These are phyloP conservation scores for Avena eriantha DNA, from an alignment of 176 grass and related monocot genomes.

Conservation along the genomic window DNA sequence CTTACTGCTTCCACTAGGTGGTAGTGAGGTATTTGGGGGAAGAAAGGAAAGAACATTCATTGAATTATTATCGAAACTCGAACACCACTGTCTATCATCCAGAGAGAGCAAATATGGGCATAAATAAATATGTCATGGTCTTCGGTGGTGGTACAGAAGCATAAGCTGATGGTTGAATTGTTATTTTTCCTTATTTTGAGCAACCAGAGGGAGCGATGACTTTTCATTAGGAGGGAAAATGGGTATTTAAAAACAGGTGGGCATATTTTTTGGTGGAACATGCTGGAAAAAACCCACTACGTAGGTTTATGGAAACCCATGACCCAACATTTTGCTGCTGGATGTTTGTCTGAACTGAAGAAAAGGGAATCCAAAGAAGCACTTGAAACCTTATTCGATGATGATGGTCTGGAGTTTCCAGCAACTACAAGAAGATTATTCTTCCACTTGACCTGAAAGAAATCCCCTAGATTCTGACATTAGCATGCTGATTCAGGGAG, in stretches of 20 bases:
- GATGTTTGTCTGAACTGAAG: constrained; percentile 19
- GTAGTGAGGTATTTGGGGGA: too few species aligned
- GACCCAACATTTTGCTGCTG: not conserved
- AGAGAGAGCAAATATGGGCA: not conserved
- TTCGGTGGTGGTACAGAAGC: not conserved
- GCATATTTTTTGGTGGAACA: not conserved
- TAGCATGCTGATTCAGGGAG: too few species aligned
- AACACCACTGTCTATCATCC: too few species aligned
- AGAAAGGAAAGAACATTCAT: too few species aligned
- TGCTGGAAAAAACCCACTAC: not conserved
- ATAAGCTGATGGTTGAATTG: not conserved
- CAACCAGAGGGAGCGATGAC: not conserved
- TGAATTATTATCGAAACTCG: too few species aligned
- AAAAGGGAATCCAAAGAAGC: constrained; percentile 27
- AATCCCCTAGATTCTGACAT: too few species aligned
- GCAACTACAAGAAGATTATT: constrained; percentile 76
- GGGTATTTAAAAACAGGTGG: not conserved
- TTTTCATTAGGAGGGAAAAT: not conserved
- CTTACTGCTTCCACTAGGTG: too few species aligned
- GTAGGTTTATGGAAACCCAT: constrained; percentile 1
- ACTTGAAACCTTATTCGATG: constrained; percentile 80
- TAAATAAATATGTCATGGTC: not conserved
- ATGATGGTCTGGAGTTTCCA: constrained; percentile 63
- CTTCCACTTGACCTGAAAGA: constrained; percentile 77
- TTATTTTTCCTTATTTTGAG: not conserved